These are phyloP conservation scores for Daldinia loculata DNA, from an alignment of 495 filamentous ascomycete species.

Conservation along the genomic window DNA sequence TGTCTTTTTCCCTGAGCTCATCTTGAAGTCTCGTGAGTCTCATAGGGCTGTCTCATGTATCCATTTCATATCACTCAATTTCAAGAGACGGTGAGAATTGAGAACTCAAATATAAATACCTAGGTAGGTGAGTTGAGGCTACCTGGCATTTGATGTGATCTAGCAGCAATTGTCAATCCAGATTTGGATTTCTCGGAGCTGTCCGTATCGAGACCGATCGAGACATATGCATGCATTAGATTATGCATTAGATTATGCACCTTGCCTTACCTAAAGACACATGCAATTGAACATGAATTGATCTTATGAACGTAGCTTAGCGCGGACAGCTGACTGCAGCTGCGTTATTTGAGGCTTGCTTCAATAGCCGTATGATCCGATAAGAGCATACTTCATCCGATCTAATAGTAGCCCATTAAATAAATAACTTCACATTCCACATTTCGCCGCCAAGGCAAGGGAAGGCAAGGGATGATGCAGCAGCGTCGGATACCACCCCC, in stretches of 20 bases:
- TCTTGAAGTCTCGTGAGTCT: constrained; percentile 20
- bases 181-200: constrained; percentile 39
- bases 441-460: constrained; percentile 30
- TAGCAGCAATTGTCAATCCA: constrained; percentile 20
- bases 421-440: constrained; percentile 29
- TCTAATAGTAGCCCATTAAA: not conserved
- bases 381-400: constrained; percentile 14
- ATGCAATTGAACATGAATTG: too few relatives aligned
- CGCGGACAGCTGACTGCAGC: constrained; percentile 2
- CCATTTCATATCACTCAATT: constrained; percentile 20
- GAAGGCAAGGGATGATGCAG: constrained; percentile 21
- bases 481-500: constrained; percentile 35
- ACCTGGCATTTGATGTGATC: constrained; percentile 31
- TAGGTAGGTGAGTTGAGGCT: constrained; percentile 31
- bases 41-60: constrained; percentile 11
- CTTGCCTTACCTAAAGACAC: not conserved
- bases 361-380: constrained; percentile 14
- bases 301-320: not conserved
- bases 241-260: constrained; percentile 1
- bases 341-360: constrained; percentile 17
- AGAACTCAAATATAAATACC: constrained; percentile 14
- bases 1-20: constrained; percentile 36
- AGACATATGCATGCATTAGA: too few relatives aligned
- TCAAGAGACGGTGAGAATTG: not conserved
- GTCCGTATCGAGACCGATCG: too few relatives aligned